phyloP scores from a whole-genome alignment of 352 stramenopile genomes.

The Pythium scleroteichum region DNA sequence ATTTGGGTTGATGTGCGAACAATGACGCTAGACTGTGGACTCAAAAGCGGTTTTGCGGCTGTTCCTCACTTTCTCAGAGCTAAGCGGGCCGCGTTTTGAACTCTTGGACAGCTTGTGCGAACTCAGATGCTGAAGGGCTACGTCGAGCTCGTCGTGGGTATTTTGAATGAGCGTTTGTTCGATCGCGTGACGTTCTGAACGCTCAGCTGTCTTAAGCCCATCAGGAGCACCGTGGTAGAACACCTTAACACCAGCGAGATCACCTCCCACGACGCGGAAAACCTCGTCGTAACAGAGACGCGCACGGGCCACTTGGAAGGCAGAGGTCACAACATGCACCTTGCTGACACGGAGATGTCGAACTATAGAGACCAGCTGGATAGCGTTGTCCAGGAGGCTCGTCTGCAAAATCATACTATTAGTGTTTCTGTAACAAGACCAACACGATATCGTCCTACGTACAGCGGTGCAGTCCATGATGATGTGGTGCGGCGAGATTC shows the following conservation, averaged over 20 bases:
- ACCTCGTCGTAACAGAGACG: constrained; percentile 38
- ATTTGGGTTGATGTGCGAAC: background rate
- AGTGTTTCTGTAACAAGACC: background rate
- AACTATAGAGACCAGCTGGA: constrained; percentile 33
- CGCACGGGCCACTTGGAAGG: constrained; percentile 34
- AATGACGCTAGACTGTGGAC: background rate
- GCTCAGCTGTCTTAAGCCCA: constrained; percentile 26
- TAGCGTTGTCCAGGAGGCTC: constrained; percentile 42
- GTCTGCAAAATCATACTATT: constrained; percentile 17
- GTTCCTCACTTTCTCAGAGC: background rate
- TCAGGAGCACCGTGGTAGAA: constrained; percentile 36
- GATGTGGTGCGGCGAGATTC: constrained; percentile 67
- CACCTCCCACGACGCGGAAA: constrained; percentile 16
- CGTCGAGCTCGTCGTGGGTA: constrained; percentile 14
- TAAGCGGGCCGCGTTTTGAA: background rate
- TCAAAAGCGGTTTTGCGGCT: background rate
- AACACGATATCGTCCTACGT: constrained; percentile 13
- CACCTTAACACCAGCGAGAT: constrained; percentile 28
- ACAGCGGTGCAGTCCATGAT: constrained; percentile 70
- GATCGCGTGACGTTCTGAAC: constrained; percentile 20
- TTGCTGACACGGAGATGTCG: constrained; percentile 34
- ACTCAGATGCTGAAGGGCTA: constrained; percentile 11
- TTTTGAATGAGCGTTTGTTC: constrained; percentile 28
- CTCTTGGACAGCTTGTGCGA: constrained; percentile 10
- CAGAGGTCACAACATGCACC: constrained; percentile 43